A percentile compares a stretch with the other conserved stretches of the same genome.
Evolutionary conservation across 2,329 filamentous ascomycete species (phyloP).

Genomic region (Xylaria digitata): DNA sequence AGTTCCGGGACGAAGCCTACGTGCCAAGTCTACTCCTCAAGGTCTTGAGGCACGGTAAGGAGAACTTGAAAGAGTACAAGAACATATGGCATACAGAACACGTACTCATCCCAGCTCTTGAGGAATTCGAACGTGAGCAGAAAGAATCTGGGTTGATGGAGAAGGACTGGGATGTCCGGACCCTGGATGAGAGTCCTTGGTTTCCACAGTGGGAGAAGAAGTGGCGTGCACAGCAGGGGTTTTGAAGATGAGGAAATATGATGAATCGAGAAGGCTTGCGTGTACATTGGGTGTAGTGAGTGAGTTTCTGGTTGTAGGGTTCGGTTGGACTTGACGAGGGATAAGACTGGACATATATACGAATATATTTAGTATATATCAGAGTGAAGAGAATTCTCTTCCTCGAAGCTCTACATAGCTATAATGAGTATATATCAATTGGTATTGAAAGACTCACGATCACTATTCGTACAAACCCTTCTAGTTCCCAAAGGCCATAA

Average conservation of each 20-base stretch:
- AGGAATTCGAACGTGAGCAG: slow-evolving; percentile 74
- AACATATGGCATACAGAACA: slow-evolving; percentile 84
- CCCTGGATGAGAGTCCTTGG: slow-evolving; percentile 79
- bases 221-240: slow-evolving; percentile 62
- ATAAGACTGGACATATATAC: too few species aligned
- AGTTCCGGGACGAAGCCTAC: slow-evolving; percentile 77
- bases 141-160: slow-evolving; percentile 69
- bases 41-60: slow-evolving; percentile 77
- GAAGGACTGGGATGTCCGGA: slow-evolving; percentile 72
- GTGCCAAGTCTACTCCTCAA: slow-evolving; percentile 76
- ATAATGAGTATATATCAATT: neutral
- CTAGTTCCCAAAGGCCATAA: too few species aligned
- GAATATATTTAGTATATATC: too few species aligned
- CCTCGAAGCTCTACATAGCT: neutral
- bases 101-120: slow-evolving; percentile 72
- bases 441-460: neutral
- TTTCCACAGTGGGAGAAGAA: slow-evolving; percentile 82
- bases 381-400: neutral
- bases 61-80: slow-evolving; percentile 80
- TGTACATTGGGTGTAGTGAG: too few species aligned
- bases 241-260: slow-evolving; percentile 32
- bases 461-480: neutral
- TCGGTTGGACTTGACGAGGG: too few species aligned
- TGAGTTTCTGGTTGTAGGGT: too few species aligned
- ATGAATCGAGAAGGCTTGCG: too few species aligned